phyloP scores from a whole-genome alignment of 225 moss, liverwort and hornwort species.

The Physcomitrium patens region DNA sequence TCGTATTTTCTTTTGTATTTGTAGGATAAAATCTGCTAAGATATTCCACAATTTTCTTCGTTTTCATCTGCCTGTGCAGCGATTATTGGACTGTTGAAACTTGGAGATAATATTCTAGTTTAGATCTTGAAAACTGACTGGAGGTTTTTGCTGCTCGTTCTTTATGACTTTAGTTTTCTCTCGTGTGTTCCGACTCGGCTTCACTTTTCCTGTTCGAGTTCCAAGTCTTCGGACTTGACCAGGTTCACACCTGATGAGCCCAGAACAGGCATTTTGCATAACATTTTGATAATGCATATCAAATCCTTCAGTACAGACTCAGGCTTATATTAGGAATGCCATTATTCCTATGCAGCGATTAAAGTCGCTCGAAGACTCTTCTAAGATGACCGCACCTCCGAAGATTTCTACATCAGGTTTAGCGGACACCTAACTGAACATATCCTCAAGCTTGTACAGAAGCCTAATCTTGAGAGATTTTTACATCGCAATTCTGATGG shows the following conservation, averaged over 20 bases:
- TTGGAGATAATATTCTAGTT: neutral
- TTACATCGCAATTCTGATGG: neutral
- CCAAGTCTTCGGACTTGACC: neutral
- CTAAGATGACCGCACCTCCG: conserved; percentile 37
- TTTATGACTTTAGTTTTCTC: neutral
- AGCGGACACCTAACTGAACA: neutral
- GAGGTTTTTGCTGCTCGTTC: neutral
- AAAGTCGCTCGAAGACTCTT: conserved; percentile 19
- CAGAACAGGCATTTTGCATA: neutral
- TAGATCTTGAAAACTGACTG: neutral
- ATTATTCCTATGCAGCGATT: conserved; percentile 8
- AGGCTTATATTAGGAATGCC: conserved; percentile 20
- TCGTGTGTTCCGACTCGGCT: too few relatives aligned
- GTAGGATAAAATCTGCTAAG: conserved; percentile 2
- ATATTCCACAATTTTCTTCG: neutral
- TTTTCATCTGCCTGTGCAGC: neutral
- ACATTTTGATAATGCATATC: conserved; percentile 14
- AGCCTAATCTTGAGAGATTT: too few relatives aligned
- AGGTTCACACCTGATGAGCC: neutral
- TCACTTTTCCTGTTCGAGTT: neutral
- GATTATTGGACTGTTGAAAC: conserved; percentile 8
- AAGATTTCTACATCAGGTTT: conserved; percentile 38
- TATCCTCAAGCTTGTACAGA: neutral
- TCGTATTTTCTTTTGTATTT: neutral
- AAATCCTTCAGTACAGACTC: neutral